phyloP scores from a whole-genome alignment of 192 early-diverging fungal species.

The Jimgerdemannia flammicorona region DNA sequence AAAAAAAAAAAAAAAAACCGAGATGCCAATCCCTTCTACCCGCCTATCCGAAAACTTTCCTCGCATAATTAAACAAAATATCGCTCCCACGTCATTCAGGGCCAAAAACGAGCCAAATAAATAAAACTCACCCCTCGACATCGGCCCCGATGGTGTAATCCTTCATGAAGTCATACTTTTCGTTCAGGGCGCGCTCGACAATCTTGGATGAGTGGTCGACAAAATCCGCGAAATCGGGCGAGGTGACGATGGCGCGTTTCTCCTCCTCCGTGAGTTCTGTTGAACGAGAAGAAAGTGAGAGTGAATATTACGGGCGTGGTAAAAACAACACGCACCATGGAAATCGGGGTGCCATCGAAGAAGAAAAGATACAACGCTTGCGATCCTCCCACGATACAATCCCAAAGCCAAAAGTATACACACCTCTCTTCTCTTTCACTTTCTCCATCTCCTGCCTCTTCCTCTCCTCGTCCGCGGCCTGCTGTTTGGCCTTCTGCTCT shows the following conservation, averaged over 20 bases:
- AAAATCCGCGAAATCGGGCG: conserved; percentile 80
- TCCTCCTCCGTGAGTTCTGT: conserved; percentile 85
- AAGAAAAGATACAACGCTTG: too few species aligned
- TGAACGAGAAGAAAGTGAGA: conserved; percentile 2
- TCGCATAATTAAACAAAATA: conserved; percentile 4
- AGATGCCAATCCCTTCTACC: too few species aligned
- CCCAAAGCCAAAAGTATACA: background rate
- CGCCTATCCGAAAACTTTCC: too few species aligned
- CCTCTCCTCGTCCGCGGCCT: conserved; percentile 43
- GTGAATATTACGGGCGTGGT: too few species aligned
- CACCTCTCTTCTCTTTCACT: conserved; percentile 36
- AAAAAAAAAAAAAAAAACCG: conserved; percentile 1
- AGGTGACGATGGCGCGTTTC: conserved; percentile 66
- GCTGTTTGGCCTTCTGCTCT: conserved; percentile 45
- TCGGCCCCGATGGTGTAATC: conserved; percentile 82
- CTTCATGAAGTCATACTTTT: conserved; percentile 87
- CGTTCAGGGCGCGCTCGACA: conserved; percentile 85
- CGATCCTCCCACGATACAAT: too few species aligned
- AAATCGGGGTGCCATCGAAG: too few species aligned
- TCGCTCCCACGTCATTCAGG: background rate
- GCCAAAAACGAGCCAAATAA: background rate
- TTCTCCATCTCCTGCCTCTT: conserved; percentile 31
- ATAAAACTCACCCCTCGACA: conserved; percentile 40
- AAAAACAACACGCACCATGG: too few species aligned
- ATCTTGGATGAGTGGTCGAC: conserved; percentile 84